Evolutionary conservation across 2,329 filamentous ascomycete species (phyloP), one percentile per base, ranked within the genome.

Genomic region (Ophiocordyceps camponoti-leonardi): DNA sequence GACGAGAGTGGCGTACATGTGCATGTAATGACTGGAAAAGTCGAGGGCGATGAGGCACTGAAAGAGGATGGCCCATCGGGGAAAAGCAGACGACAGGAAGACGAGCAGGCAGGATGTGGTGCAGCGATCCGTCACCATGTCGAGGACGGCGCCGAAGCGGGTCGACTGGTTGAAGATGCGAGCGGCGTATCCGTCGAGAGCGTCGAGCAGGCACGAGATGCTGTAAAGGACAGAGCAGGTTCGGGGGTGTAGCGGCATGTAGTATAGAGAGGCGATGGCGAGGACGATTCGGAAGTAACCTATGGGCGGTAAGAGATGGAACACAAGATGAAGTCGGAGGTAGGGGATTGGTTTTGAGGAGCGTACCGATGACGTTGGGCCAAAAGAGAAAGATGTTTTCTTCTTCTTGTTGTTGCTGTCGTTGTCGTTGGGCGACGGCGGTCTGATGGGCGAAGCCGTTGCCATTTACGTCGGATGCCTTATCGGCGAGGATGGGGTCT

Each of bases 81-180:
- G 92, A 67, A 94, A 98, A 19, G 92, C 92, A 14, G 86, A 93
- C 39, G 86, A 86, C 50, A 98, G 68, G 69, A 96, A 98, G 44
- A 96, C 88, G 43, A 98, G 77, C 54, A 98, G 68, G 64, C 92
- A 98, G 2, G 90, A 81, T 3, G 92, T 98, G 28, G 90, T 96
- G 71, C 92, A 96, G 49, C 92, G 83, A 65, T 98, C 92, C 18
- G 92, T 98, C 49, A 98, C 90, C 92, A 98, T 98, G 68, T 98
- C 92, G 51, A 98, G 74, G 31, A 98, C 90, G 30, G 90, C 92
- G 51, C 92, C 92, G 62, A 98, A 98, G 52, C 84, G 84, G 46
- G 92, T 96, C 35, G 85, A 90, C 65, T 98, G 92, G 57, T 94
- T 78, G 61, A 76, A 90, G 81, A 57, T 48, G 28, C 66, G 56